Conservation (phyloP, 2,329 filamentous ascomycete genomes). For the Zarea fungicola region DNA sequence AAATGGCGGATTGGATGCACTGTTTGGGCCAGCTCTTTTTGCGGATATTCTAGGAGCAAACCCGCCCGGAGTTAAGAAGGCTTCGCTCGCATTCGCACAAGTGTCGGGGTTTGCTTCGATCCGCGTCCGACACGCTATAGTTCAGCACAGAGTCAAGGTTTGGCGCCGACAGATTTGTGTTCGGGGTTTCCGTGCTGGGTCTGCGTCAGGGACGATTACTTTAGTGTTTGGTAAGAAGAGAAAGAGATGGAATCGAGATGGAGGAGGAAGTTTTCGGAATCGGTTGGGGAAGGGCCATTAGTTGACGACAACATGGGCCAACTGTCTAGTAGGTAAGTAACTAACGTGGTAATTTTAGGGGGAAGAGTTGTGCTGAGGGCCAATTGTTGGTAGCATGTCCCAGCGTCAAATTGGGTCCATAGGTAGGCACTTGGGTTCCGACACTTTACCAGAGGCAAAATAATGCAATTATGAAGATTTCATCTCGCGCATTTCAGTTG, state of each 20-base stretch:
- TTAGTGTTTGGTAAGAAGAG: too few species aligned
- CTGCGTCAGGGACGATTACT: too few species aligned
- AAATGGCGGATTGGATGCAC: too few species aligned
- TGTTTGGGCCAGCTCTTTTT: not conserved
- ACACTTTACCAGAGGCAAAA: not conserved
- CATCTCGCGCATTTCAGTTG: not conserved
- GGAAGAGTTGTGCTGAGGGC: not conserved
- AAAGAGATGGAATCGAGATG: not conserved
- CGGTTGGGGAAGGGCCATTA: constrained; percentile 11
- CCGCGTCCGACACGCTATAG: constrained; percentile 15
- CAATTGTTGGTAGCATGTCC: constrained; percentile 5
- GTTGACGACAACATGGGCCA: too few species aligned
- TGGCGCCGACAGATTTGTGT: too few species aligned
- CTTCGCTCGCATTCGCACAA: not conserved
- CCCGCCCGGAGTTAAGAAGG: constrained; percentile 16
- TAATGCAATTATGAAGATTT: not conserved
- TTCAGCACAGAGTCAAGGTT: constrained; percentile 3
- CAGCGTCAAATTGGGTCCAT: too few species aligned
- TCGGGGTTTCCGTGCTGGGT: too few species aligned
- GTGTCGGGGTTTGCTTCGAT: constrained; percentile 17
- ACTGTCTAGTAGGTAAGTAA: not conserved
- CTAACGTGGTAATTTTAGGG: too few species aligned
- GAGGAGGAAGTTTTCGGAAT: constrained; percentile 1
- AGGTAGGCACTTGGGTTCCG: not conserved
- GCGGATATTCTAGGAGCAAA: constrained; percentile 10